Conservation (phyloP, 441 rosid genomes). For the Pelargonium hybrid region DNA sequence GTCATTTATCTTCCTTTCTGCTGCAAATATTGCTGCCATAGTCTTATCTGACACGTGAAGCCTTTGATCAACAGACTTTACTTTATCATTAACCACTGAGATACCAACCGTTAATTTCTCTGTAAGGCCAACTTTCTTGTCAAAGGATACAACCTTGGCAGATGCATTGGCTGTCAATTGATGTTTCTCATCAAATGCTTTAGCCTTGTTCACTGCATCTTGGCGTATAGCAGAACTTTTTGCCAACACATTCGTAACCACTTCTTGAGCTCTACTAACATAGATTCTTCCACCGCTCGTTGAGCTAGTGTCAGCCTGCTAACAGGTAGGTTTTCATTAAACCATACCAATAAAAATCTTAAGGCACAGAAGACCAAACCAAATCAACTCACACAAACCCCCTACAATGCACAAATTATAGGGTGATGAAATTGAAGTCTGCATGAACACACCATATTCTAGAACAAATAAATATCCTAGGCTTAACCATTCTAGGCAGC, state of each 20-base stretch:
- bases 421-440: no score
- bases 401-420: neutral
- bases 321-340: conserved; percentile 9
- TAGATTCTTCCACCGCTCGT: conserved; percentile 55
- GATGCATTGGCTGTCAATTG: conserved; percentile 77
- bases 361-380: conserved; percentile 1
- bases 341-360: neutral
- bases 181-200: conserved; percentile 86
- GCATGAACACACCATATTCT: no score
- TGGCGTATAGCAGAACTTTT: conserved; percentile 82
- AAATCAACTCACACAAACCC: neutral
- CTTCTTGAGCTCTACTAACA: conserved; percentile 78
- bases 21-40: conserved; percentile 96
- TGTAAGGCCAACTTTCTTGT: conserved; percentile 65
- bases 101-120: conserved; percentile 82
- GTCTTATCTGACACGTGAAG: conserved; percentile 92
- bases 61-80: conserved; percentile 88
- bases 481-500: neutral
- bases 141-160: conserved; percentile 71
- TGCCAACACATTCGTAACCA: conserved; percentile 61
- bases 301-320: conserved; percentile 37
- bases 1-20: conserved; percentile 80
- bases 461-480: no score
- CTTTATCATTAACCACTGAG: conserved; percentile 87
- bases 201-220: conserved; percentile 90